Evolutionary conservation across 768 basidiomycete species (phyloP).

Genomic region (Pisolithus orientalis): DNA sequence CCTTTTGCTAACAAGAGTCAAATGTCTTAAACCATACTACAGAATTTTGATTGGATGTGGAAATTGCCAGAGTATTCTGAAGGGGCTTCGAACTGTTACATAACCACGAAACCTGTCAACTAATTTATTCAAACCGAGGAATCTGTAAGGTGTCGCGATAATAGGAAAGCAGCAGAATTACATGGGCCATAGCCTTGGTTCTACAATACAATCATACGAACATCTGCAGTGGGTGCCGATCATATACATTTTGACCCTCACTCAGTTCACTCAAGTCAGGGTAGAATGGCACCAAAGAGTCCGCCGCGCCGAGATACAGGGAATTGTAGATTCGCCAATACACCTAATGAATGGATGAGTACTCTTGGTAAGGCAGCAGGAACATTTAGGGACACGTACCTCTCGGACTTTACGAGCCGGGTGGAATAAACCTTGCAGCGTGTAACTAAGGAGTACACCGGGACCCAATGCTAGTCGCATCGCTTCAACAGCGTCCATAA

Average conservation of each 20-base stretch:
- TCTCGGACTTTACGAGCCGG: conserved; percentile 96
- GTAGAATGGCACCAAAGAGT: conserved; percentile 93
- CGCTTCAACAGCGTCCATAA: conserved; percentile 97
- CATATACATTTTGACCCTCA: conserved; percentile 87
- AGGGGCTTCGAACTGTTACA: no score
- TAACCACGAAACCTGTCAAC: no score
- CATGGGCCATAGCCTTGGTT: not conserved
- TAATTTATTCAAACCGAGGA: no score
- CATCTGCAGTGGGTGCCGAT: conserved; percentile 76
- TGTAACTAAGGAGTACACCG: conserved; percentile 86
- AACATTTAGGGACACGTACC: conserved; percentile 37
- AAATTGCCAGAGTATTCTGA: no score
- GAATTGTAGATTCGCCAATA: conserved; percentile 98
- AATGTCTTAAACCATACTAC: no score
- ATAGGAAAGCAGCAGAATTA: not conserved
- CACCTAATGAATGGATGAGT: conserved; percentile 31
- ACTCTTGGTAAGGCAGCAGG: not conserved
- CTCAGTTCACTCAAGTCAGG: conserved; percentile 86
- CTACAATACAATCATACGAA: conserved; percentile 51
- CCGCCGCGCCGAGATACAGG: conserved; percentile 83
- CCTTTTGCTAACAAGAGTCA: no score
- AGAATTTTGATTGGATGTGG: no score
- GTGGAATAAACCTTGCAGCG: conserved; percentile 93
- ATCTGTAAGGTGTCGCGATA: not conserved
- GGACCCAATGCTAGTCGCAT: conserved; percentile 96